Conservation (phyloP, 192 early-diverging fungal genomes). For the Dissophora globulifera region DNA sequence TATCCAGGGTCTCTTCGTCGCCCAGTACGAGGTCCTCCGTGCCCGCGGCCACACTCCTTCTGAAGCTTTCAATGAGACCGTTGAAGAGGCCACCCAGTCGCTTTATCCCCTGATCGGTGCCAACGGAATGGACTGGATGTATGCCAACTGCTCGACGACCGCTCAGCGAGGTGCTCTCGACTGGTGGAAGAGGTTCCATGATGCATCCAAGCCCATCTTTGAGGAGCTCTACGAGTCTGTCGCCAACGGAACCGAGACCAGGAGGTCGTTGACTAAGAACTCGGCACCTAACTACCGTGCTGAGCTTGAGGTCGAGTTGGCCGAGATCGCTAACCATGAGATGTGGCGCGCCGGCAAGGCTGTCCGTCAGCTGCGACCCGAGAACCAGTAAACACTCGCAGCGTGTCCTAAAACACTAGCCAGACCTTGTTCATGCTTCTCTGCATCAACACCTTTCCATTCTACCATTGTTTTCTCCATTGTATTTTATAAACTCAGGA, state of each 20-base stretch:
- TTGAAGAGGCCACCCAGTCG: conserved; percentile 99
- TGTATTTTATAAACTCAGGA: too few relatives aligned
- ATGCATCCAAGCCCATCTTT: conserved; percentile 95
- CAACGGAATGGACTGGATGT: conserved; percentile 97
- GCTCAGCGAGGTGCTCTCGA: conserved; percentile 97
- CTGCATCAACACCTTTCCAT: neutral
- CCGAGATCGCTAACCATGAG: conserved; percentile 83
- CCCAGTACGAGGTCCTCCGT: conserved; percentile 97
- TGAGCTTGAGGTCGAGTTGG: conserved; percentile 91
- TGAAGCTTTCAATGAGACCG: conserved; percentile 99
- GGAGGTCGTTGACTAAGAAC: conserved; percentile 88
- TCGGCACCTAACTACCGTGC: conserved; percentile 92
- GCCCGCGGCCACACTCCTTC: conserved; percentile 96
- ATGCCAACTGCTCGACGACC: conserved; percentile 97
- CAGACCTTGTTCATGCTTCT: neutral
- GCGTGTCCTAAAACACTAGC: too few relatives aligned
- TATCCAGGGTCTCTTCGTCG: conserved; percentile 96
- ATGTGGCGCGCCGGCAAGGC: conserved; percentile 93
- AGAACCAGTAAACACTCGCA: conserved; percentile 61
- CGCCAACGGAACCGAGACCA: conserved; percentile 89
- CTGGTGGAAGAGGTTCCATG: conserved; percentile 95
- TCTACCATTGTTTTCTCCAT: neutral
- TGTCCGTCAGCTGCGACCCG: conserved; percentile 89
- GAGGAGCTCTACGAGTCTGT: conserved; percentile 89
- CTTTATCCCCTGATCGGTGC: conserved; percentile 96